Evolutionary conservation across 2,329 filamentous ascomycete species (phyloP).

Genomic region (Talaromyces sp.): DNA sequence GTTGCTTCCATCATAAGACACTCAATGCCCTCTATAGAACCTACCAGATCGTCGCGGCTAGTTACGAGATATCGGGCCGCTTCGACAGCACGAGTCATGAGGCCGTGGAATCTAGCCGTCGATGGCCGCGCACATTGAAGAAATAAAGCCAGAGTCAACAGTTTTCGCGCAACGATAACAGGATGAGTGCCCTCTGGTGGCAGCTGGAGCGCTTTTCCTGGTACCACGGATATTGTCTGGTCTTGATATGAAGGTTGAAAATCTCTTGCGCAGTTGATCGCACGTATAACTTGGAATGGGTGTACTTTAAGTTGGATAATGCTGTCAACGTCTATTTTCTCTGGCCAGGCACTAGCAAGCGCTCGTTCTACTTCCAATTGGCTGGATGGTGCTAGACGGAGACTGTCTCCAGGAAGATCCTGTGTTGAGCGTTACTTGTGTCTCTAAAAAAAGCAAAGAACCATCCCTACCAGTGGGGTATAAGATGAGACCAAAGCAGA

Average conservation of each 20-base stretch:
- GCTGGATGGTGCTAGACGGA: neutral
- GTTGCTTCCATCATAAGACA: slow-evolving; percentile 40
- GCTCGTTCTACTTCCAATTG: neutral
- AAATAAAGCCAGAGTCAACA: slow-evolving; percentile 45
- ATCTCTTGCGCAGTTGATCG: neutral
- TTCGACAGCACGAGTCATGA: slow-evolving; percentile 27
- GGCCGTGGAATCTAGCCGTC: slow-evolving; percentile 14
- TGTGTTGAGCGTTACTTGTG: neutral
- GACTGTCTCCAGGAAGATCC: neutral
- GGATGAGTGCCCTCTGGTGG: slow-evolving; percentile 37
- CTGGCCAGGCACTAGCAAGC: neutral
- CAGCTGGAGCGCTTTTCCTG: slow-evolving; percentile 9
- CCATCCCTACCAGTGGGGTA: neutral
- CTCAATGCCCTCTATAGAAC: slow-evolving; percentile 38
- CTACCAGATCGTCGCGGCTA: slow-evolving; percentile 34
- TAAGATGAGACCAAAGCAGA: neutral
- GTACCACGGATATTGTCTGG: neutral
- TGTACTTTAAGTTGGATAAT: neutral
- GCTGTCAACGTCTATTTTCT: neutral
- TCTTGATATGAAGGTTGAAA: neutral
- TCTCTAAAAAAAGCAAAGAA: neutral
- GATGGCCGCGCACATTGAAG: slow-evolving; percentile 44
- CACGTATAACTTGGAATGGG: neutral
- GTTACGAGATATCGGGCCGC: slow-evolving; percentile 30
- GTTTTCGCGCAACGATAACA: slow-evolving; percentile 43